Base-by-base conservation (phyloP, 352 stramenopile species). In the Phytophthora podocarpi region DNA sequence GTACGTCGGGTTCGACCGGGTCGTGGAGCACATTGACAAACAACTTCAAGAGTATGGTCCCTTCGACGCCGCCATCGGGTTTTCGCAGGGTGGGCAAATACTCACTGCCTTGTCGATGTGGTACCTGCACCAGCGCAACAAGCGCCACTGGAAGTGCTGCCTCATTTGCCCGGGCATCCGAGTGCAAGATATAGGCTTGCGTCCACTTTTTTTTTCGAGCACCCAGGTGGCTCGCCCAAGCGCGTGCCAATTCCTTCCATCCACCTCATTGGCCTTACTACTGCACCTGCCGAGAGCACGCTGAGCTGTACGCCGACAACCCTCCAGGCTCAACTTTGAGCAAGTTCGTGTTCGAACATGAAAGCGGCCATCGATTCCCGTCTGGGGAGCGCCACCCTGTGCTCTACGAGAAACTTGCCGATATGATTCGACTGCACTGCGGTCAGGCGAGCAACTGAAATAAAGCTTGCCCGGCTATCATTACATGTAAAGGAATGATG, bases 41-140 rank as follows among this genome's bases (percentile, higher is more conserved):
- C 62, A 80, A 32, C 28, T 91, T 4, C 54, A 50, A 20, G 15
- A 74, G 12, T 53, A 79, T 31, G 79, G 78, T 0, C 77, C 78
- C 0, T 83, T 87, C 40, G 80, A 91, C 39, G 70, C 78, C 9
- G 71, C 73, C 34, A 8, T 89, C 18, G 77, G 76, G 5, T 92
- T 92, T 45, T 92, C 78, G 11, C 82, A 92, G 30, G 80, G 82
- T 31, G 72, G 55, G 1, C 68, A 82, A 31, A 56, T 89, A 39
- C 50, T 80, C 47, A 82, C 73, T 7, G 57, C 69, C 8, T 55
- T 83, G 36, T 67, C 72, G 13, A 78, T 80, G 70, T 70, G 65
- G 40, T 80, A 68, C 23, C 54, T 75, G 39, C 47, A 74, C 12
- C 39, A 76, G 26, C 53, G 59, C 18, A 70, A 63, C 10, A 41